Percentiles rank a stretch among this genome's conserved stretches.
Evolutionary conservation across 1,284 basidiomycete genomes (phyloP).

Genomic region (Irpex sp.): DNA sequence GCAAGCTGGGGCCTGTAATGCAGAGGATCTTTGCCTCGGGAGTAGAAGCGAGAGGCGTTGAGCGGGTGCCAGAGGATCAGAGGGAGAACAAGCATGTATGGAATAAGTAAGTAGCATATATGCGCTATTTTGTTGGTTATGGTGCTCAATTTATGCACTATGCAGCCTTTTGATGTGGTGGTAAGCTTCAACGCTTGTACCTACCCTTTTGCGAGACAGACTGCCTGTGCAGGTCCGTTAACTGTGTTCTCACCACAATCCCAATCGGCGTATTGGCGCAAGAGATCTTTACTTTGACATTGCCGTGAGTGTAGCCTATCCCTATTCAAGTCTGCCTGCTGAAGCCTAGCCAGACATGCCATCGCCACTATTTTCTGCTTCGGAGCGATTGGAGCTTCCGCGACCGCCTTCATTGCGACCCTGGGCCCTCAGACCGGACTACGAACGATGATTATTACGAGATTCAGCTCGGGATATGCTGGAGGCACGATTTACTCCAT

Average conservation of each 20-base stretch:
- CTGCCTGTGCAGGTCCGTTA: conserved; percentile 36
- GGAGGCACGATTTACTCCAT: conserved; percentile 55
- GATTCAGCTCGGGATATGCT: conserved; percentile 55
- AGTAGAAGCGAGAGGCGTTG: conserved; percentile 49
- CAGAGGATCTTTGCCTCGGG: conserved; percentile 39
- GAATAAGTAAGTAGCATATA: conserved; percentile 39
- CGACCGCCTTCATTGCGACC: conserved; percentile 50
- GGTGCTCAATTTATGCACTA: neutral
- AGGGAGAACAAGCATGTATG: conserved; percentile 42
- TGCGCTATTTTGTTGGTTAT: neutral
- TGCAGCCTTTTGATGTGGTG: conserved; percentile 47
- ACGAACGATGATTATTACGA: conserved; percentile 56
- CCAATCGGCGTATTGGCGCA: conserved; percentile 57
- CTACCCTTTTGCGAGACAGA: neutral
- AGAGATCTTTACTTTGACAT: conserved; percentile 47
- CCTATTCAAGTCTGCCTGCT: conserved; percentile 1
- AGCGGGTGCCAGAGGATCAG: conserved; percentile 47
- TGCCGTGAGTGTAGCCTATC: conserved; percentile 32
- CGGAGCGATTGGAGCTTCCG: conserved; percentile 35
- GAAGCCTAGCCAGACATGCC: conserved; percentile 31
- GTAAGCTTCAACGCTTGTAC: conserved; percentile 22
- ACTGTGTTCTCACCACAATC: conserved; percentile 49
- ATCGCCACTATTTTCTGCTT: conserved; percentile 43
- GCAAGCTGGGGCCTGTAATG: conserved; percentile 31
- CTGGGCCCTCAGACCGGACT: conserved; percentile 62